Percentiles rank a stretch among this genome's conserved stretches.
Conservation (phyloP, 116 monocot genomes). For the Iris pallida region DNA sequence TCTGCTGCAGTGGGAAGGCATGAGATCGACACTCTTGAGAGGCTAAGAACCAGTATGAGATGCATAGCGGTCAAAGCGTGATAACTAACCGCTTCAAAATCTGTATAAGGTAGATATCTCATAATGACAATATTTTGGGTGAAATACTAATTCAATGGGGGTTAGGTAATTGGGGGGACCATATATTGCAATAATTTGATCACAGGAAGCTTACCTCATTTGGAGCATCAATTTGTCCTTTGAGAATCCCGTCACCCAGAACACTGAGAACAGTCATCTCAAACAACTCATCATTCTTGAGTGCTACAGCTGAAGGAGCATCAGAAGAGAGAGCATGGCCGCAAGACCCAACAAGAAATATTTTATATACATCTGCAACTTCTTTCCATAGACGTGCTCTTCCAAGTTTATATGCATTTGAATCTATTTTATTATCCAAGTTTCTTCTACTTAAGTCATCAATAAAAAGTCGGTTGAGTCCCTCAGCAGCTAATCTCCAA, state of each 20-base stretch:
- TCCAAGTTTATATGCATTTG: slow-evolving; percentile 26
- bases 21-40: slow-evolving; percentile 71
- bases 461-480: slow-evolving; percentile 61
- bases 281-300: slow-evolving; percentile 72
- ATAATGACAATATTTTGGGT: not conserved
- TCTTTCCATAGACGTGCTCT: slow-evolving; percentile 93
- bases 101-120: slow-evolving; percentile 26
- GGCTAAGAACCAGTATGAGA: slow-evolving; percentile 87
- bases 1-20: slow-evolving; percentile 87
- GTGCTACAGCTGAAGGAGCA: slow-evolving; percentile 38
- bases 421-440: slow-evolving; percentile 27
- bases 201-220: slow-evolving; percentile 45
- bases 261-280: slow-evolving; percentile 76
- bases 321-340: slow-evolving; percentile 85
- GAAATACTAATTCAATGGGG: too few species aligned
- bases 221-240: slow-evolving; percentile 75
- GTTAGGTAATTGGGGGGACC: not conserved
- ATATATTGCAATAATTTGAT: slow-evolving; percentile 4
- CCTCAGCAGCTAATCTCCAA: slow-evolving; percentile 88
- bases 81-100: slow-evolving; percentile 65
- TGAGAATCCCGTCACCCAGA: slow-evolving; percentile 73
- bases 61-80: slow-evolving; percentile 93
- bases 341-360: slow-evolving; percentile 94
- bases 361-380: slow-evolving; percentile 94
- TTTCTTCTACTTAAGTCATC: slow-evolving; percentile 36